These are phyloP conservation scores for Vaccinium myrtillus DNA, from an alignment of 148 eudicot species.

Conservation along the genomic window DNA sequence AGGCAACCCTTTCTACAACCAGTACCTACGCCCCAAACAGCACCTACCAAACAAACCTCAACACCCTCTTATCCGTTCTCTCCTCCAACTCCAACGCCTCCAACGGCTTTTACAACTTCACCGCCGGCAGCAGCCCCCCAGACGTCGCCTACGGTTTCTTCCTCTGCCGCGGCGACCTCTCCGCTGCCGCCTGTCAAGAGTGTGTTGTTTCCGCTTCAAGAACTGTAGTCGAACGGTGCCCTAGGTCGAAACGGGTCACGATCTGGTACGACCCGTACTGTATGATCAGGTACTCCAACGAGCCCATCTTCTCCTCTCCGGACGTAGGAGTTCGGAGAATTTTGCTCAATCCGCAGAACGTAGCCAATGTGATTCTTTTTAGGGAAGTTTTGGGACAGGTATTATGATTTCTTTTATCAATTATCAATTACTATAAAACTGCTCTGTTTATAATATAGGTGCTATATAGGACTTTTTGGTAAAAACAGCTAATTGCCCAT, in stretches of 20 bases:
- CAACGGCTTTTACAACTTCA: background rate
- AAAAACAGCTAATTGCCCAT: too few relatives aligned
- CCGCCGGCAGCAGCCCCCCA: background rate
- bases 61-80: background rate
- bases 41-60: background rate
- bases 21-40: background rate
- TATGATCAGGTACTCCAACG: constrained; percentile 24
- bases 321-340: background rate
- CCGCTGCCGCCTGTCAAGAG: background rate
- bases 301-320: constrained; percentile 11
- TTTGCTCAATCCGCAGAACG: background rate
- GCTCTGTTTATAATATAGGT: too few relatives aligned
- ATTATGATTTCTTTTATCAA: background rate
- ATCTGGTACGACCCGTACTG: background rate
- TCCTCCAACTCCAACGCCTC: background rate
- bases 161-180: background rate
- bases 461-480: too few relatives aligned
- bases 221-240: background rate
- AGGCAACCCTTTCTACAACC: background rate
- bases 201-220: background rate
- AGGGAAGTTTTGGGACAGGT: background rate
- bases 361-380: background rate
- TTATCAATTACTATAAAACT: too few relatives aligned
- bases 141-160: background rate
- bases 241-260: background rate